Percentiles rank a stretch among this genome's conserved stretches.
Conservation (phyloP, 2,329 filamentous ascomycete species). For the Fusarium ramigenum region DNA sequence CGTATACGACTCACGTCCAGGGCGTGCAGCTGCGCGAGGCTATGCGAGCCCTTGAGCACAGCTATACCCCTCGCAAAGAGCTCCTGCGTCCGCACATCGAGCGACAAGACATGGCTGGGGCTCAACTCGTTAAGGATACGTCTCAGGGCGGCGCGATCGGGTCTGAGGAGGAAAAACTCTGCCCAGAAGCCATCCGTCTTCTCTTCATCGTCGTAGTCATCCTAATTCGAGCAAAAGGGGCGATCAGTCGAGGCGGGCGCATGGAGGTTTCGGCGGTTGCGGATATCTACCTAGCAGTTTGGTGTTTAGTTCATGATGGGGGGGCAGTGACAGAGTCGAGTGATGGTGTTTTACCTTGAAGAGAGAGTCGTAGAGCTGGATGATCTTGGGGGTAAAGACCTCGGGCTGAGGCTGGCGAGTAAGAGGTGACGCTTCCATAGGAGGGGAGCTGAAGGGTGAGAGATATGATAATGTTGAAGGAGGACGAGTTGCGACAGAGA, state of each 20-base stretch:
- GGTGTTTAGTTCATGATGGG: conserved; percentile 28
- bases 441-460: conserved; percentile 23
- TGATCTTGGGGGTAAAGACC: conserved; percentile 93
- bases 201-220: conserved; percentile 72
- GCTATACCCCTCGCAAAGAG: conserved; percentile 79
- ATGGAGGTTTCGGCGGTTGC: conserved; percentile 14
- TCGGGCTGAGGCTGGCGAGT: conserved; percentile 92
- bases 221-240: conserved; percentile 52
- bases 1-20: conserved; percentile 74
- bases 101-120: conserved; percentile 77
- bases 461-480: conserved; percentile 17
- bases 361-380: conserved; percentile 85
- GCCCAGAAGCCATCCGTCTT: conserved; percentile 93
- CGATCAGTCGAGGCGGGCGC: conserved; percentile 45
- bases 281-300: conserved; percentile 40
- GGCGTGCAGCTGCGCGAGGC: conserved; percentile 77
- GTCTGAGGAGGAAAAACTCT: conserved; percentile 91
- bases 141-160: conserved; percentile 76
- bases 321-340: neutral
- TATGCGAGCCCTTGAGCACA: conserved; percentile 69
- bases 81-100: conserved; percentile 81
- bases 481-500: conserved; percentile 34
- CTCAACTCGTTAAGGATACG: conserved; percentile 74
- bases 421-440: conserved; percentile 90
- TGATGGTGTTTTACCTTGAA: conserved; percentile 67